phyloP scores from a whole-genome alignment of 2,329 filamentous ascomycete genomes.

The Capronia americana region DNA sequence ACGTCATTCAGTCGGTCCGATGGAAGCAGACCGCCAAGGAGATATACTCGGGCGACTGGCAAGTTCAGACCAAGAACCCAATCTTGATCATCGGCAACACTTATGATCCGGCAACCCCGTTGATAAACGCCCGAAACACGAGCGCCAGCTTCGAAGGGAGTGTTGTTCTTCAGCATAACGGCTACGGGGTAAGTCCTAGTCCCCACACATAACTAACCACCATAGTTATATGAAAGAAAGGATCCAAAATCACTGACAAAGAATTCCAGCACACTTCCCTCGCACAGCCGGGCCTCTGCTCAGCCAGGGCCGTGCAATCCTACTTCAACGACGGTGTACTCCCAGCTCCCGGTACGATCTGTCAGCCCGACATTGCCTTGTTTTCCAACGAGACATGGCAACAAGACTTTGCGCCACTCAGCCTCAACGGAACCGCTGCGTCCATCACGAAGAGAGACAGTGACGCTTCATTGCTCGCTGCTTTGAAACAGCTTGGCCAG shows the following conservation, averaged over 20 bases:
- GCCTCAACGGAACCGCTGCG: not conserved
- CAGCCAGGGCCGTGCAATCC: slow-evolving; percentile 38
- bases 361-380: not conserved
- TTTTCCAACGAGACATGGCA: not conserved
- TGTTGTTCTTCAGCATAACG: slow-evolving; percentile 38
- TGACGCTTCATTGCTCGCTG: not conserved
- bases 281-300: slow-evolving; percentile 45
- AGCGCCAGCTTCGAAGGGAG: slow-evolving; percentile 40
- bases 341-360: slow-evolving; percentile 32
- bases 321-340: slow-evolving; percentile 49
- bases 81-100: slow-evolving; percentile 42
- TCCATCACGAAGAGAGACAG: not conserved
- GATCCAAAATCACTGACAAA: not conserved
- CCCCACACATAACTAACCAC: not conserved
- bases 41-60: slow-evolving; percentile 34
- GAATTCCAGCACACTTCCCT: slow-evolving; percentile 37
- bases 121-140: slow-evolving; percentile 39
- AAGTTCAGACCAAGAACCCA: slow-evolving; percentile 41
- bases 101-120: slow-evolving; percentile 41
- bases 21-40: slow-evolving; percentile 41
- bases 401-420: not conserved
- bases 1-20: not conserved
- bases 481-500: not conserved
- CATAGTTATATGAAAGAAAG: not conserved
- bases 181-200: not conserved